Evolutionary conservation across 1,284 basidiomycete genomes (phyloP), one percentile per base, ranked within the genome.

Genomic region (Tilletiopsis washingtonensis): DNA sequence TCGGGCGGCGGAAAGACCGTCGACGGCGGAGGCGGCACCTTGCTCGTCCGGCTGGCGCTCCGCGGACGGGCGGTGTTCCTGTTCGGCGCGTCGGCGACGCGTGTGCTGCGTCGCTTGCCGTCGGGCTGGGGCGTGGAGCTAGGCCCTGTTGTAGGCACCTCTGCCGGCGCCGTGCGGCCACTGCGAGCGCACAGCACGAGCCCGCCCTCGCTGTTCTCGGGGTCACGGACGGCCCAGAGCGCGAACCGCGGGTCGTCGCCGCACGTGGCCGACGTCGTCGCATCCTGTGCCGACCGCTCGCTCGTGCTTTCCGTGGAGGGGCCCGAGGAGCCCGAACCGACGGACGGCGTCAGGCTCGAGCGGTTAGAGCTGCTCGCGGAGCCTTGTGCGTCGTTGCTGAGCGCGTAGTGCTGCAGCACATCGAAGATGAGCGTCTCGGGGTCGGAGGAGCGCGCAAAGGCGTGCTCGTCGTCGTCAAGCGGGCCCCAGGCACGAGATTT

Each of bases 221-320:
- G 38, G 19, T 43, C 52, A 6, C 51, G 54, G 32, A 68, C 47
- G 23, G 61, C 65, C 64, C 64, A 69, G 4, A 69, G 34, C 2
- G 64, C 57, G 25, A 67, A 69, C 14, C 66, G 42, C 3, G 64
- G 64, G 40, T 69, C 66, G 24, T 69, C 64, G 6, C 61, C 62
- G 2, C 59, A 59, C 7, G 56, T 40, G 21, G 65, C 61, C 2
- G 55, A 56, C 17, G 57, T 57, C 3, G 51, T 49, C 37, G 53
- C 23, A 9, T 49, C 50, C 2, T 56, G 62, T 3, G 64, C 61
- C 21, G 47, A 49, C 2, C 32, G 2, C 12, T 45, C 36, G 19
- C 24, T 24, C 12, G 37, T 3, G 25, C 3, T 3, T 20, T 5
- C 41, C 14, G 39, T 23, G 9, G 45, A 34, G 24, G 43, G 43